Evolutionary conservation across 768 basidiomycete species (phyloP), one percentile per base, ranked within the genome.

Genomic region (Chalciporus piperatus): DNA sequence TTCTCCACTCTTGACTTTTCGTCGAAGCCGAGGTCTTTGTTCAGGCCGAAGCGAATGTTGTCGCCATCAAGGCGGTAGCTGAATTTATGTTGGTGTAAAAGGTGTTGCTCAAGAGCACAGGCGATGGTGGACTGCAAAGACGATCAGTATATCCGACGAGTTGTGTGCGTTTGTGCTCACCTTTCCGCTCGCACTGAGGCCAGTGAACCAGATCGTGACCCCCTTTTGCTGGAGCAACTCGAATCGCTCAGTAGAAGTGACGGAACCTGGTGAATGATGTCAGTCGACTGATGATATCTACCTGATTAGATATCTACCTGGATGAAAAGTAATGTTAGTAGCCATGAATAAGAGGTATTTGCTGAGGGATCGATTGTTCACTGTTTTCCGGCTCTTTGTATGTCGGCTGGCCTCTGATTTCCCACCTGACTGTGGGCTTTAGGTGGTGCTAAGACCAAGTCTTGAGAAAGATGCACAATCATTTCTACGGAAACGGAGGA

Each of bases 51-150:
- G 55, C 97, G 84, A 48, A 99, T 76, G 66, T 94, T 95, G 73
- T 98, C 97, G 3, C 97, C 97, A 62, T 99, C 97, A 32, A 99
- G 79, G 22, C 96, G 84, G 70, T 98, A 98, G 39, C 85, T 75
- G 62, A 90, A 94, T 62, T 88, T 90, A 55, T 81, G 81, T 45
- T 87, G 74, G 71, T 94, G 91, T 47, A 99, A 76, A 7, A 99
- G 80, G 68, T 95, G 91, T 67, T 97, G 94, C 70, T 99, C 97
- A 52, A 99, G 78, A 19, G 97, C 97, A 61, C 92, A 96, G 6
- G 92, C 97, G 59, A 99, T 91, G 23, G 96, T 98, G 6, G 94
- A 98, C 93, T 98, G 66, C 3, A 11, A 22, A 22, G 22, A 22
- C 22, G 22, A 22, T 22, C 22, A 22, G 22, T 22, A 22, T 22